Base-by-base conservation (phyloP, 768 basidiomycete genomes). In the Polyporus arcularius region DNA sequence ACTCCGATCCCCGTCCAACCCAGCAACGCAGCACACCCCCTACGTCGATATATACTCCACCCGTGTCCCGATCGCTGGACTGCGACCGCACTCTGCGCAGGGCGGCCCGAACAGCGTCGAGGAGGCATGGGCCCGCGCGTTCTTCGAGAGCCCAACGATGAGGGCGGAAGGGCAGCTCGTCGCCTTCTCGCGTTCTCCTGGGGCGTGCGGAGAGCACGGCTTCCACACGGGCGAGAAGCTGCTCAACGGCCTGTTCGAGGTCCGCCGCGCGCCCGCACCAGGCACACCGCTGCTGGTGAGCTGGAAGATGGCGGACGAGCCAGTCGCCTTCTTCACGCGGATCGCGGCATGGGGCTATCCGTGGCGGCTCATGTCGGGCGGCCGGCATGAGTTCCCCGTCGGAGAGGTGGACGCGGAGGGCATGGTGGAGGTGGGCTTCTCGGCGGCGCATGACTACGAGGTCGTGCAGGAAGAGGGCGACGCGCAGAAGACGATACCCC, bases 401-500 rank as follows among this genome's bases (percentile, higher is more conserved):
- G 50, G 40, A 38, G 39, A 32, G 30, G 53, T 38, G 18, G 41
- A 12, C 12, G 52, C 31, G 14, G 57, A 63, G 26, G 45, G 46
- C 14, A 53, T 46, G 55, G 61, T 63, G 14, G 57, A 63, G 41
- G 53, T 63, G 43, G 52, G 61, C 26, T 63, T 58, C 42, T 38
- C 55, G 9, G 43, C 32, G 5, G 61, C 61, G 12, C 61, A 62
- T 31, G 57, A 63, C 46, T 58, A 58, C 40, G 53, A 51, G 43
- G 18, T 49, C 8, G 35, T 58, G 18, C 30, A 46, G 28, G 61
- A 45, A 31, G 61, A 62, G 49, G 53, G 47, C 38, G 53, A 21
- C 32, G 41, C 16, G 39, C 55, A 55, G 42, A 62, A 62, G 55
- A 53, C 46, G 31, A 48, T 62, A 7, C 61, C 61, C 5, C 28